phyloP scores from a whole-genome alignment of 2,329 filamentous ascomycete genomes.

The Colletotrichum cereale region DNA sequence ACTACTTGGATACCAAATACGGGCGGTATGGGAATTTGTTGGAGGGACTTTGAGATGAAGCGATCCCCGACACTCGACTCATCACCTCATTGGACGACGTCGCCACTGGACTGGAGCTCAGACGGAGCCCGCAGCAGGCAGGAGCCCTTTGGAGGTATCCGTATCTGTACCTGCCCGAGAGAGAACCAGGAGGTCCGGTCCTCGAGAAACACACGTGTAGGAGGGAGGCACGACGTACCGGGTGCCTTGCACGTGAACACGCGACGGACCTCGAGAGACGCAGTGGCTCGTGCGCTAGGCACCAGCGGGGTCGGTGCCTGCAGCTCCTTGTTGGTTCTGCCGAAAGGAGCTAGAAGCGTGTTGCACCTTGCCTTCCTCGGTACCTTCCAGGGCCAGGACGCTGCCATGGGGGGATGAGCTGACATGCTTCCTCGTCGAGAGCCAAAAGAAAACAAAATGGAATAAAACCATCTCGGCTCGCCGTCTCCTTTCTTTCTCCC shows the following conservation, averaged over 20 bases:
- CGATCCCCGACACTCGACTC: not conserved
- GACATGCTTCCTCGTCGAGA: not conserved
- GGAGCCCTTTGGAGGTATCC: no score
- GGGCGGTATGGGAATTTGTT: not conserved
- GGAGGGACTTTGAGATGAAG: not conserved
- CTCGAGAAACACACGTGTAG: not conserved
- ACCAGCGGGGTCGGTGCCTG: constrained; percentile 37
- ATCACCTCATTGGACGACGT: not conserved
- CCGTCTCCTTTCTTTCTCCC: not conserved
- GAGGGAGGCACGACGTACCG: not conserved
- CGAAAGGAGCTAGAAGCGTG: constrained; percentile 24
- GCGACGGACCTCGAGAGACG: not conserved
- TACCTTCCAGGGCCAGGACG: not conserved
- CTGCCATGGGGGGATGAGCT: not conserved
- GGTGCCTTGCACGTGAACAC: constrained; percentile 24
- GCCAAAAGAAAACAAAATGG: not conserved
- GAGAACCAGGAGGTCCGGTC: not conserved
- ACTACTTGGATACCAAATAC: not conserved
- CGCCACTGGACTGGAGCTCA: not conserved
- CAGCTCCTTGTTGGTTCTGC: constrained; percentile 23
- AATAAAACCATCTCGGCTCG: not conserved
- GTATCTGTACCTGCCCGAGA: no score
- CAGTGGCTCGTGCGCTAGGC: constrained; percentile 39
- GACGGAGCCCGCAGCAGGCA: not conserved
- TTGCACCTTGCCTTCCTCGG: constrained; percentile 11